Conservation (phyloP, 805 yeast genomes). For the Ogataea minuta region DNA sequence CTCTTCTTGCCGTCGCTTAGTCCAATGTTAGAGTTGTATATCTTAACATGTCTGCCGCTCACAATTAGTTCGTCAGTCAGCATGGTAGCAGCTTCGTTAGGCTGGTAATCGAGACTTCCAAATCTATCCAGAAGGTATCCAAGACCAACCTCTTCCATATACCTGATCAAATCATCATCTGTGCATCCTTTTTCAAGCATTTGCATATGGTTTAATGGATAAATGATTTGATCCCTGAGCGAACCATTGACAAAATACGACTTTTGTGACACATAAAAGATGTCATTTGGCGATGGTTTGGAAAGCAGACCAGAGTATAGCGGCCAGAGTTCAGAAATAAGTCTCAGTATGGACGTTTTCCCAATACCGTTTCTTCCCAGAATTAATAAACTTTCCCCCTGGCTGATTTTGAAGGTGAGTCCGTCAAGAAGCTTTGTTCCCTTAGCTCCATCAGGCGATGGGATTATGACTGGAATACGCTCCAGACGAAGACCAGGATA, state of each 20-base stretch:
- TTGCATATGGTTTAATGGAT: slow-evolving; percentile 76
- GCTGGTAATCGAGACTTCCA: slow-evolving; percentile 46
- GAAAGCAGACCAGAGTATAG: slow-evolving; percentile 78
- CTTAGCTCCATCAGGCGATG: slow-evolving; percentile 55
- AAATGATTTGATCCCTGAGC: slow-evolving; percentile 85
- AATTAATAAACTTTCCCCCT: slow-evolving; percentile 69
- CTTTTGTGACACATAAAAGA: slow-evolving; percentile 80
- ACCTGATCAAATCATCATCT: slow-evolving; percentile 66
- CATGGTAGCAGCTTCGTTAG: slow-evolving; percentile 18
- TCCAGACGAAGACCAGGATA: slow-evolving; percentile 82
- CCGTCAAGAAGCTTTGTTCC: slow-evolving; percentile 62
- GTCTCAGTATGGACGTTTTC: slow-evolving; percentile 79
- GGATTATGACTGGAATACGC: slow-evolving; percentile 77
- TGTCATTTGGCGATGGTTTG: slow-evolving; percentile 66
- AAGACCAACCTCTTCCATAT: slow-evolving; percentile 72
- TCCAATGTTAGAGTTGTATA: slow-evolving; percentile 28
- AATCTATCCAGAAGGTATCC: slow-evolving; percentile 76
- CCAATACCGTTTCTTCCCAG: slow-evolving; percentile 90
- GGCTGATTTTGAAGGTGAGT: slow-evolving; percentile 58
- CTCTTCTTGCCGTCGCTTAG: slow-evolving; percentile 30
- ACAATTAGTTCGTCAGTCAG: slow-evolving; percentile 28
- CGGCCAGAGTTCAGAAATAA: slow-evolving; percentile 91
- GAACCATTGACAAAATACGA: slow-evolving; percentile 81
- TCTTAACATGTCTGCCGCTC: slow-evolving; percentile 25
- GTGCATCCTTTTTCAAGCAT: slow-evolving; percentile 70